Base-by-base conservation (phyloP, 768 basidiomycete genomes). In the Russula dissimulans region DNA sequence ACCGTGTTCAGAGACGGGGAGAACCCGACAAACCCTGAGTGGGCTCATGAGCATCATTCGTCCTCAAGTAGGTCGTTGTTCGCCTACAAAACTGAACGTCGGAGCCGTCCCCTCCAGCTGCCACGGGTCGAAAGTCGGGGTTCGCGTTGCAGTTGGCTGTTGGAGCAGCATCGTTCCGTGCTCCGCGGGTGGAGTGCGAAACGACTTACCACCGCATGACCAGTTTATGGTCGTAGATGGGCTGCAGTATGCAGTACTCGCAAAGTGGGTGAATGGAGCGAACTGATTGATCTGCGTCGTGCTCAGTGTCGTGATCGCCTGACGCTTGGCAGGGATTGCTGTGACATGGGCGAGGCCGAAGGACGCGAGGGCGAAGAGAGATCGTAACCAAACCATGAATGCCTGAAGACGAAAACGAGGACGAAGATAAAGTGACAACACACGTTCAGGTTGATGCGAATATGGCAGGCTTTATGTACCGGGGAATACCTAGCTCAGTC, bases 11-110 rank as follows among this genome's bases (percentile, higher is more conserved):
- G 66, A 1, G 61, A 68, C 0, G 79, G 75, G 57, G 77, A 77
- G 61, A 72, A 82, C n/a, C 81, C 81, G 32, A 82, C 81, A 55
- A 71, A 81, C 80, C 80, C 81, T 81, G 52, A 17, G 43, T 11
- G n/a, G 18, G 11, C 12, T 41, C 17, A 31, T 42, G 22, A 57
- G 49, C 17, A 36, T 42, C 8, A 22, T 22, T 31, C 32, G 10
- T 15, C 14, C 36, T 12, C 3, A 0, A 3, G 7, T 32, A 38
- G 34, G 34, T 15, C 7, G 4, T 6, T 8, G 14, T 26, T 12
- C n/a, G 48, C 69, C 22, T 38, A 79, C 77, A 82, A 63, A 73
- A 81, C 59, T 80, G 81, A 2, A 71, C 67, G 0, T 50, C 52
- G 47, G 64, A 60, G 6, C 78, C 81, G 51, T 81, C 69, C 5